These are phyloP conservation scores for Agrocybe chaxingu DNA, from an alignment of 768 basidiomycete genomes.

Conservation along the genomic window DNA sequence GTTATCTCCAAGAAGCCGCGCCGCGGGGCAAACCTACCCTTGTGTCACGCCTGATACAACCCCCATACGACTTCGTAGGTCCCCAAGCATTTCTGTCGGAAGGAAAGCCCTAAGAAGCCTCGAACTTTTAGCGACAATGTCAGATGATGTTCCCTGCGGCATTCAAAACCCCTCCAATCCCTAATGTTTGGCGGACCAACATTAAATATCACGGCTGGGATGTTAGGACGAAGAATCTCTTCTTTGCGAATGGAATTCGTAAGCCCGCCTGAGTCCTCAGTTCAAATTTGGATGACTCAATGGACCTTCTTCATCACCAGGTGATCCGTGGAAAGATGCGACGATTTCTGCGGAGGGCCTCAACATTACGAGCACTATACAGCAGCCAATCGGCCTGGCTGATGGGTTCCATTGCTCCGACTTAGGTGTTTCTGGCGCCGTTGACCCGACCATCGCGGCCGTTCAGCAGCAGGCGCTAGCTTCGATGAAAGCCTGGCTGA, in stretches of 20 bases:
- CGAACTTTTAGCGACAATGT: constrained; percentile 55
- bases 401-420: constrained; percentile 74
- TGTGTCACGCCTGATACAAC: constrained; percentile 53
- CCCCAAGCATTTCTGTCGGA: background rate
- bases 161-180: constrained; percentile 45
- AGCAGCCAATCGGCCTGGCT: constrained; percentile 53
- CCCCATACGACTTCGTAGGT: constrained; percentile 51
- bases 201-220: constrained; percentile 59
- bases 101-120: background rate
- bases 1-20: constrained; percentile 52
- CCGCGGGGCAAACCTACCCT: constrained; percentile 37
- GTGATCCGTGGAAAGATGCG: constrained; percentile 71
- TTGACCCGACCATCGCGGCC: constrained; percentile 47
- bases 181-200: constrained; percentile 43
- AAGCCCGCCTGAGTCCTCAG: constrained; percentile 16
- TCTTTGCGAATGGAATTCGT: constrained; percentile 72
- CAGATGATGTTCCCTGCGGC: constrained; percentile 61
- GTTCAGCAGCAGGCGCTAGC: constrained; percentile 54
- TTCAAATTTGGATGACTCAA: background rate
- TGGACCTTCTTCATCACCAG: constrained; percentile 25
- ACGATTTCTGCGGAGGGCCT: constrained; percentile 60
- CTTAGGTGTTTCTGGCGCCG: constrained; percentile 36
- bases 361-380: constrained; percentile 40
- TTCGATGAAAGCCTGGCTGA: constrained; percentile 56
- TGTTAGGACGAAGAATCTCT: constrained; percentile 51